Evolutionary conservation across 345 rosid genomes (phyloP), one percentile per base, ranked within the genome.

Genomic region (Rhodomyrtus tomentosa): DNA sequence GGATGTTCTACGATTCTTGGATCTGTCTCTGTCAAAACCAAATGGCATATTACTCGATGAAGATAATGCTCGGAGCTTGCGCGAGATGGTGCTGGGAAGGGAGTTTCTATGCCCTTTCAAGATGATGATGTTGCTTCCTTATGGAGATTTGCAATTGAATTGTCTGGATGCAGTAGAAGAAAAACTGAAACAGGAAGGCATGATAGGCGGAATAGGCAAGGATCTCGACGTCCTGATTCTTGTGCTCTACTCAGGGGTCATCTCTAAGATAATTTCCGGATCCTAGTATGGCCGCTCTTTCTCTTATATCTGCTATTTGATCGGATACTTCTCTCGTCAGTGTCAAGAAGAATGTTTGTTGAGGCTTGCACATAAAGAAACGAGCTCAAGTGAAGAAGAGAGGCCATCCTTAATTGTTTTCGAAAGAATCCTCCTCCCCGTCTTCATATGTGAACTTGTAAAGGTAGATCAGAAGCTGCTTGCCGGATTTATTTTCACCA

Each of bases 401-500:
- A 86, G 45, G 84, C 50, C 21, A 87, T 86, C 80, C 84, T 83
- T 14, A 84, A 86, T 68, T 52, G 83, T 92, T 79, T 95, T 95
- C 55, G 87, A 88, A 80, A 91, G 90, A 87, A 85, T 94, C 88
- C 83, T 95, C 85, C 91, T 97, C 84, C 99, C 99, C 1, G 74
- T 89, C 81, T 93, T 94, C 76, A 56, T 95, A 84, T 89, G 94
- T 18, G 96, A 90, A 90, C 99, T 96, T 50, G 93, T 94, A 74
- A 93, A 89, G 89, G 94, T 91, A 4, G 91, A 91, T 85, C 98
- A 95, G 87, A 92, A 89, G 52, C 89, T 95, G 74, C 90, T 97
- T 29, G 99, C 99, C 0, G 99, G 98, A 85, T 89, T 93, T 85
- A 45, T 95, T 27, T 89, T 96, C 58, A 90, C 98, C 2, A 93